Evolutionary conservation across 2,329 filamentous ascomycete genomes (phyloP).

Genomic region (Stemphylium vesicarium): DNA sequence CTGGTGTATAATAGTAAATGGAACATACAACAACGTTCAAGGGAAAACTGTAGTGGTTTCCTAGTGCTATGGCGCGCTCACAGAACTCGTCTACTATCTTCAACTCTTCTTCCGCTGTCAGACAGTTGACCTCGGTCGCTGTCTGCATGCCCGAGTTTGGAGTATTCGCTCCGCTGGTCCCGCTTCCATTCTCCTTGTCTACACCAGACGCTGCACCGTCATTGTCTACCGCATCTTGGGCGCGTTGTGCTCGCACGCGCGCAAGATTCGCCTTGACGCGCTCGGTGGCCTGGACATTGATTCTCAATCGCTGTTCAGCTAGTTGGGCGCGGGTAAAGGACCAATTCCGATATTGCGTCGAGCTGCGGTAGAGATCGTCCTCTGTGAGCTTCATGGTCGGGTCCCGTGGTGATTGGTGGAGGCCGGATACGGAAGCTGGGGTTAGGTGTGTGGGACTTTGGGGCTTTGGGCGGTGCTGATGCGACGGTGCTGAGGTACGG

Average conservation of each 20-base stretch:
- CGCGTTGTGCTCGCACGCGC: conserved; percentile 52
- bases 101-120: conserved; percentile 83
- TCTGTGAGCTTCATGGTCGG: conserved; percentile 68
- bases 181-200: conserved; percentile 43
- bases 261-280: conserved; percentile 65
- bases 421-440: conserved; percentile 10
- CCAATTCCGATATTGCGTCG: conserved; percentile 91
- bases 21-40: conserved; percentile 63
- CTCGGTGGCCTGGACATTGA: conserved; percentile 79
- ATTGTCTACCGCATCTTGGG: conserved; percentile 38
- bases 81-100: conserved; percentile 82
- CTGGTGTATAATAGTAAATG: too few species aligned
- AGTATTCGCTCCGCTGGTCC: conserved; percentile 37
- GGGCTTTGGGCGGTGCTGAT: background rate
- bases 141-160: conserved; percentile 24
- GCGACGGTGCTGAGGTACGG: conserved; percentile 10
- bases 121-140: conserved; percentile 69
- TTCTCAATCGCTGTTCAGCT: conserved; percentile 73
- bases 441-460: background rate
- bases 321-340: conserved; percentile 82
- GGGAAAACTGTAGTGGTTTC: conserved; percentile 66
- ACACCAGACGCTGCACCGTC: conserved; percentile 34
- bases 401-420: conserved; percentile 4
- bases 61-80: conserved; percentile 62
- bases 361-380: conserved; percentile 88